Evolutionary conservation across 2,329 filamentous ascomycete genomes (phyloP).

Genomic region (Fonsecaea nubica): DNA sequence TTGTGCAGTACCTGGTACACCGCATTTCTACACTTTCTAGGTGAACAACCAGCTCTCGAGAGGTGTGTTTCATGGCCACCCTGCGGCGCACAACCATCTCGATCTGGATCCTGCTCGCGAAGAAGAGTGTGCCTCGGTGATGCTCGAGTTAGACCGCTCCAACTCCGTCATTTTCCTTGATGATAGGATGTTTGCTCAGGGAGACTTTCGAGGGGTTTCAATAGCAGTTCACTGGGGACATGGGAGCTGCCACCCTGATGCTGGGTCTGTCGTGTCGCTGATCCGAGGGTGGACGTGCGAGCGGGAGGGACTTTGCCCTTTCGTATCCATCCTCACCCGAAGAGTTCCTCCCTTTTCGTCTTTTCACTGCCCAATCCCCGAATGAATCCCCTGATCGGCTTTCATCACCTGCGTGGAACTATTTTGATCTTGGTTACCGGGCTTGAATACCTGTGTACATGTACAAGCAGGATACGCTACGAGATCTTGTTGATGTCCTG

Average conservation of each 20-base stretch:
- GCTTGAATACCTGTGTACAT: too few species aligned
- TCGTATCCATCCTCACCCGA: background rate
- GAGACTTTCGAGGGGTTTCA: background rate
- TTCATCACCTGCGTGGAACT: too few species aligned
- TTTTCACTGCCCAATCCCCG: too few species aligned
- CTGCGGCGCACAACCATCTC: background rate
- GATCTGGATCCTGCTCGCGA: background rate
- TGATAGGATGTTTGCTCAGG: background rate
- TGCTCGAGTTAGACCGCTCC: background rate
- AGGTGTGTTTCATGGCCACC: background rate
- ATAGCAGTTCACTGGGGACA: background rate
- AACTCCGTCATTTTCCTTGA: background rate
- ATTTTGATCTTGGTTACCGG: too few species aligned
- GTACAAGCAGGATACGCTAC: too few species aligned
- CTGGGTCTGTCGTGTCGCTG: background rate
- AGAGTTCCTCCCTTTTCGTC: too few species aligned
- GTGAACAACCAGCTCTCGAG: background rate
- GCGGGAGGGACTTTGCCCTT: background rate
- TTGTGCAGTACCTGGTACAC: slow-evolving; percentile 3
- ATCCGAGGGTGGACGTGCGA: background rate
- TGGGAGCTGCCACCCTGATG: background rate
- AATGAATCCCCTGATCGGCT: too few species aligned
- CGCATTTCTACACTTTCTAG: background rate
- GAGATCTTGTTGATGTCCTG: too few species aligned
- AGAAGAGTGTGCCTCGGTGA: background rate